Conservation (phyloP, 1,284 basidiomycete species). For the Ustilago sp. region DNA sequence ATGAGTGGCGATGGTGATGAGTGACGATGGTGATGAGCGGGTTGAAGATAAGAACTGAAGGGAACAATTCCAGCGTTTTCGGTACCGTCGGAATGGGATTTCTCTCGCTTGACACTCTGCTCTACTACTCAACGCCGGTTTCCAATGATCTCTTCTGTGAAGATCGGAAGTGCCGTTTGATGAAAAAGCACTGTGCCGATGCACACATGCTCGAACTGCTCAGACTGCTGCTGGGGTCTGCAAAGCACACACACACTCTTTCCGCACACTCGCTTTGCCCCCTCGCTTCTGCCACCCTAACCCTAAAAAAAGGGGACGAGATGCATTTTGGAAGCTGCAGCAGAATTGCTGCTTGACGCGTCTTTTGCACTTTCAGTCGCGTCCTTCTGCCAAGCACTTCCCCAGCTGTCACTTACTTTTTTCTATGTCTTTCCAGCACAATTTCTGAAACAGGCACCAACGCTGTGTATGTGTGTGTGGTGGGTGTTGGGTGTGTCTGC, state of each 20-base stretch:
- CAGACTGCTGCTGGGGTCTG: neutral
- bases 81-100: neutral
- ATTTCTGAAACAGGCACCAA: conserved; percentile 1
- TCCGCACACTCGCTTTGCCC: neutral
- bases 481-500: neutral
- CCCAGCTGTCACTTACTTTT: conserved; percentile 1
- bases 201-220: neutral
- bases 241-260: neutral
- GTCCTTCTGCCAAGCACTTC: neutral
- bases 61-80: neutral
- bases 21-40: neutral
- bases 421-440: neutral
- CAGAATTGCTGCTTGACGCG: neutral
- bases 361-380: neutral
- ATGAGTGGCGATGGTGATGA: neutral
- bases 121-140: neutral
- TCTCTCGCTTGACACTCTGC: too few relatives aligned
- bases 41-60: neutral
- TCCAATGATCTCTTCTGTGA: neutral
- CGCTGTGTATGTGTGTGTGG: neutral
- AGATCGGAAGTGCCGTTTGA: neutral
- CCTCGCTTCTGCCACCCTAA: neutral
- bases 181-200: neutral
- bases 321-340: neutral
- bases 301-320: neutral